phyloP scores from a whole-genome alignment of 1,284 basidiomycete species.

The Macrocybe sp. region DNA sequence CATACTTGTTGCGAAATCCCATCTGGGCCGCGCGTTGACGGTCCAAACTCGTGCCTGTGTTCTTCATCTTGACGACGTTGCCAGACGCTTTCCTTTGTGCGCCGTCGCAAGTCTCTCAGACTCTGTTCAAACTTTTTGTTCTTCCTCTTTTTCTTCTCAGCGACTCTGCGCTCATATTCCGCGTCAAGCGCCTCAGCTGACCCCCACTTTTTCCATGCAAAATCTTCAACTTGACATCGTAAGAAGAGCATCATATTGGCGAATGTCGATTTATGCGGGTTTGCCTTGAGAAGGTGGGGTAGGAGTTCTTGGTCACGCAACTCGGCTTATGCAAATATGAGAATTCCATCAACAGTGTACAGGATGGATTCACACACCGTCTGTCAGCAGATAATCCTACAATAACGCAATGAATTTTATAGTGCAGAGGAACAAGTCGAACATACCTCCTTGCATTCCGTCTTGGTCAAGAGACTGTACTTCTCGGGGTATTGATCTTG shows the following conservation, averaged over 20 bases:
- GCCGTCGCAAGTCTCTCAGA: constrained; percentile 73
- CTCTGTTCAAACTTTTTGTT: constrained; percentile 92
- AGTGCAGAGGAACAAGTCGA: neutral
- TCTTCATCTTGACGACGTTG: constrained; percentile 83
- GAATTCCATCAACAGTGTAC: neutral
- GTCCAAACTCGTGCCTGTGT: constrained; percentile 80
- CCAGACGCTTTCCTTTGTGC: constrained; percentile 88
- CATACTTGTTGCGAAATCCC: constrained; percentile 71
- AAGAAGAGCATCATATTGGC: constrained; percentile 99
- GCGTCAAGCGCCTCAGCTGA: constrained; percentile 87
- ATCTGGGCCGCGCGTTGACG: constrained; percentile 45
- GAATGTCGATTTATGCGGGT: constrained; percentile 95
- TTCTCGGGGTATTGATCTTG: constrained; percentile 87
- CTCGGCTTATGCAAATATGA: constrained; percentile 56
- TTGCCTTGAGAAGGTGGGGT: constrained; percentile 93
- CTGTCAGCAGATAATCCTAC: constrained; percentile 88
- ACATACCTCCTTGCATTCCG: constrained; percentile 91
- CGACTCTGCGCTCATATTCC: constrained; percentile 79
- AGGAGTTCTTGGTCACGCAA: constrained; percentile 88
- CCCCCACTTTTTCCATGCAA: constrained; percentile 98
- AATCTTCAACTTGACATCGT: constrained; percentile 91
- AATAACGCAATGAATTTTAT: neutral
- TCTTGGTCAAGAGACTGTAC: constrained; percentile 96
- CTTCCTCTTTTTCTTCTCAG: constrained; percentile 88
- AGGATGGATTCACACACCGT: constrained; percentile 46